A percentile compares a stretch with the other conserved stretches of the same genome.
phyloP scores from a whole-genome alignment of 2,329 filamentous ascomycete species.

The Westerdykella sp. region DNA sequence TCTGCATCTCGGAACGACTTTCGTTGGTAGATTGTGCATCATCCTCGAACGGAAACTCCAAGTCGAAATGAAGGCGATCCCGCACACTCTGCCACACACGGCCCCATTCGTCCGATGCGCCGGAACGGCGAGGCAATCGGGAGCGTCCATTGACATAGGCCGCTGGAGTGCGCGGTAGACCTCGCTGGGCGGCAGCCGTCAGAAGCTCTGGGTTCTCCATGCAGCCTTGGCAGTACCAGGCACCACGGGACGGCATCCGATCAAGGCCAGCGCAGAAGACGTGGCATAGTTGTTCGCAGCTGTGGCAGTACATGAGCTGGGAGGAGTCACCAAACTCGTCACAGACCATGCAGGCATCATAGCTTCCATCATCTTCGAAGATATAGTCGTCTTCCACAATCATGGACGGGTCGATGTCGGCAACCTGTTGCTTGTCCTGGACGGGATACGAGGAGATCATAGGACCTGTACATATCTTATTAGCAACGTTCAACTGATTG shows the following conservation, averaged over 20 bases:
- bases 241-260: constrained; percentile 59
- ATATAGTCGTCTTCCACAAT: constrained; percentile 65
- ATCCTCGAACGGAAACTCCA: constrained; percentile 80
- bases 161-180: constrained; percentile 23
- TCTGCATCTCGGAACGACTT: constrained; percentile 51
- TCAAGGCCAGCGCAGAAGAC: constrained; percentile 85
- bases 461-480: constrained; percentile 40
- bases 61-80: constrained; percentile 68
- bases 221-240: constrained; percentile 92
- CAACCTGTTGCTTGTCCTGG: constrained; percentile 80
- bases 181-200: constrained; percentile 30
- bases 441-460: constrained; percentile 58
- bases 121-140: constrained; percentile 26
- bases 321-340: constrained; percentile 74
- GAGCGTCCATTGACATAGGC: constrained; percentile 27
- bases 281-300: constrained; percentile 84
- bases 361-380: constrained; percentile 38
- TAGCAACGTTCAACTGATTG: neutral
- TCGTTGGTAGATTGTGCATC: constrained; percentile 49
- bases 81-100: constrained; percentile 86
- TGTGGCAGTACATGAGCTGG: constrained; percentile 81
- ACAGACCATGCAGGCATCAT: constrained; percentile 76
- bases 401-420: constrained; percentile 78
- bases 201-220: constrained; percentile 35
- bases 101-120: constrained; percentile 50